Evolutionary conservation across 768 basidiomycete genomes (phyloP).

Genomic region (Phaffia tasmanica): DNA sequence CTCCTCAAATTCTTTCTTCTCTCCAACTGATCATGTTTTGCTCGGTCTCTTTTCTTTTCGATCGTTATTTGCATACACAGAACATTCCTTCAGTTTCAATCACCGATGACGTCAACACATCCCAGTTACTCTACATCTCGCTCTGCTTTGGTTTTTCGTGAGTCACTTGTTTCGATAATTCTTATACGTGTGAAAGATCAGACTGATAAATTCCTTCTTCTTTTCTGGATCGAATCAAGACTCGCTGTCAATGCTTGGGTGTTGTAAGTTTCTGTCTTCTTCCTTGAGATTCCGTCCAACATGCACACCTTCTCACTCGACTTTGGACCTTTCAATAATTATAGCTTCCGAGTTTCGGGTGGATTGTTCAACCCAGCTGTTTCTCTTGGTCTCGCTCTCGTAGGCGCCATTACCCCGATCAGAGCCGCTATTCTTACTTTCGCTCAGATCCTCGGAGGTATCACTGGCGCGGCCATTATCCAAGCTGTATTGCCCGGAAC

Average conservation of each 20-base stretch:
- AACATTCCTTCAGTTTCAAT: not conserved
- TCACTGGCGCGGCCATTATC: conserved; percentile 36
- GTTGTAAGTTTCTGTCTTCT: not conserved
- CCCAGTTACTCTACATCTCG: conserved; percentile 18
- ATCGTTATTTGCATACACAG: too few relatives aligned
- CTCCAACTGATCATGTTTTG: not conserved
- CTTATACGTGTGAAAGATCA: not conserved
- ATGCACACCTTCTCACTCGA: too few relatives aligned
- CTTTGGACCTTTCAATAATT: conserved; percentile 17
- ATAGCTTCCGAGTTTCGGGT: conserved; percentile 37
- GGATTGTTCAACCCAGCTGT: conserved; percentile 41
- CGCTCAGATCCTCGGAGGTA: conserved; percentile 37
- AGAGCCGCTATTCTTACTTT: conserved; percentile 37
- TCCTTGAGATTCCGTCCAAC: not conserved
- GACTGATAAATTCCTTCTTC: not conserved
- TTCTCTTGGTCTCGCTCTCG: conserved; percentile 37
- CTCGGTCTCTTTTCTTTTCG: not conserved
- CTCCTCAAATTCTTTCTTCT: not conserved
- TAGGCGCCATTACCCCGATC: conserved; percentile 37
- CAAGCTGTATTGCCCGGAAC: conserved; percentile 36
- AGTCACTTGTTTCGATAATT: not conserved
- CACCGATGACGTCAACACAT: conserved; percentile 2
- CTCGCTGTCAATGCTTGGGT: not conserved
- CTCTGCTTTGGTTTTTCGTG: conserved; percentile 21
- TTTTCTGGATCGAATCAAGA: too few relatives aligned